Base-by-base conservation (phyloP, 305 asterid genomes). In the Fraxinus sp. region DNA sequence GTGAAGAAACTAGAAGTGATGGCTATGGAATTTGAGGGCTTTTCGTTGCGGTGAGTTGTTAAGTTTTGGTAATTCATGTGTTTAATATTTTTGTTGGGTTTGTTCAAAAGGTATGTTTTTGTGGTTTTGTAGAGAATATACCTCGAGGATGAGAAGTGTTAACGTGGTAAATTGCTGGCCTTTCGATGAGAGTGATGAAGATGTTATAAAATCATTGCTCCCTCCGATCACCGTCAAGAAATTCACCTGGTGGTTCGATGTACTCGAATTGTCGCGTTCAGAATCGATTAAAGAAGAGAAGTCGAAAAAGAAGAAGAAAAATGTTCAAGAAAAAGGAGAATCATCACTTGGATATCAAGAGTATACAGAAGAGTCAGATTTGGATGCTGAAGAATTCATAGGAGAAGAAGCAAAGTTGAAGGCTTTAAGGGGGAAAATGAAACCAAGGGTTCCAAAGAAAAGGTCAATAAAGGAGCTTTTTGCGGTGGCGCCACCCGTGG, bases 141-240 rank as follows among this genome's bases (percentile, higher is more conserved):
- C 88, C 14, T 88, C 93, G 46, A 82, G 89, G 89, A 89, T 88
- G 97, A 89, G 97, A 85, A 88, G 90, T 33, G 84, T 86, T 64
- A 84, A 91, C 91, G 92, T 90, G 92, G 90, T 79, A 83, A 87
- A 90, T 57, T 89, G 94, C 91, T 93, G 97, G 94, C 97, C 97
- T 24, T 93, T 93, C 77, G 91, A 87, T 82, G 91, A 86, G 28
- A 59, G 81, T 14, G 64, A 75, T 37, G 90, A 84, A 71, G 87
- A 85, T 30, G 79, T 82, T 41, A 84, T 88, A 5, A 80, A 81
- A 68, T 86, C 92, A 3, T 73, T 85, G 79, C 90, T 93, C 57
- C 95, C 97, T 79, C 92, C 96, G 0, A 92, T 93, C 82, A 79
- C 87, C 20, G 86, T 89, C 80, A 86, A 87, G 89, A 91, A 89